These are phyloP conservation scores for Funneliformis mosseae DNA, from an alignment of 192 early-diverging fungal genomes.

Conservation along the genomic window DNA sequence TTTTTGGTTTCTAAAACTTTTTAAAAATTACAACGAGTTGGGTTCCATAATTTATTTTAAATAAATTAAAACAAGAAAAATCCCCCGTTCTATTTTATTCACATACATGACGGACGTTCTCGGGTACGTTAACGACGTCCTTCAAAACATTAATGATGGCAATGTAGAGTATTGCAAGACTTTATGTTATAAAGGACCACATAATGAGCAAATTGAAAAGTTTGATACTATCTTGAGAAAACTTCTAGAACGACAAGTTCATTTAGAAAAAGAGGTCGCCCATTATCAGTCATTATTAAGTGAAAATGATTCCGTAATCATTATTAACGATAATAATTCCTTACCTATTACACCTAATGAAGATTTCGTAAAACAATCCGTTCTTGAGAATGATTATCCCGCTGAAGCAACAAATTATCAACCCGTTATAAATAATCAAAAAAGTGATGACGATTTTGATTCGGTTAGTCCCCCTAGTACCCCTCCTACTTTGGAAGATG, in stretches of 20 bases:
- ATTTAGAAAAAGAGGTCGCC: conserved; percentile 14
- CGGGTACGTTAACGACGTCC: conserved; percentile 20
- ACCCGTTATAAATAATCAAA: neutral
- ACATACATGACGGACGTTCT: conserved; percentile 26
- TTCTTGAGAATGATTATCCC: neutral
- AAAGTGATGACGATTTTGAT: neutral
- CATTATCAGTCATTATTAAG: conserved; percentile 11
- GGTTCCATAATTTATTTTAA: too few relatives aligned
- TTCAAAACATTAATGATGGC: conserved; percentile 26
- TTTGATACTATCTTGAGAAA: conserved; percentile 11
- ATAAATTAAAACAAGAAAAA: too few relatives aligned
- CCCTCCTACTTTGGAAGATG: neutral
- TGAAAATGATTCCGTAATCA: conserved; percentile 26
- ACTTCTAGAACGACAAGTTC: conserved; percentile 4
- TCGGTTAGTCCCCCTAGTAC: neutral
- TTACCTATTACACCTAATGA: neutral
- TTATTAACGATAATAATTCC: conserved; percentile 3
- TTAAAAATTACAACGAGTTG: too few relatives aligned
- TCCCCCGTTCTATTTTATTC: too few relatives aligned
- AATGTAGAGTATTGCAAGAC: conserved; percentile 10
- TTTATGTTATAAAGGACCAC: neutral
- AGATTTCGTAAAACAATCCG: neutral
- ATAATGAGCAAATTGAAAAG: neutral
- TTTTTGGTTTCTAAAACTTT: too few relatives aligned
- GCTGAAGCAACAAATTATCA: neutral